Evolutionary conservation across 441 rosid genomes (phyloP), one percentile per base, ranked within the genome.

Genomic region (Populus trichocarpa): DNA sequence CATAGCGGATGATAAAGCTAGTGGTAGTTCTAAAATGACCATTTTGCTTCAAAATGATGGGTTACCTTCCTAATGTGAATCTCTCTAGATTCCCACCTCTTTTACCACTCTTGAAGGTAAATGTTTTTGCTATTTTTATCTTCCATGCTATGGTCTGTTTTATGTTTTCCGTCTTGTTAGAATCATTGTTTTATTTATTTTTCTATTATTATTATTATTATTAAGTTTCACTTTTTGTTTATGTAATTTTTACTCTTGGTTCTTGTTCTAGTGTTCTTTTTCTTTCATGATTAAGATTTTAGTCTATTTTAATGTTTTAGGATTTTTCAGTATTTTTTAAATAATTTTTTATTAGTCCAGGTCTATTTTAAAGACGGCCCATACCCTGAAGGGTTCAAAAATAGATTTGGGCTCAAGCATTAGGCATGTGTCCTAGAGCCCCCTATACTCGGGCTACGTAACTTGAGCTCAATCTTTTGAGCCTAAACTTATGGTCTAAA

Each of bases 81-180:
- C 86, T 76, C 38, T 85, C 36, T 85, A 87, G 92, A 71, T 86
- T 11, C 78, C 90, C 70, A 35, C 77, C 20, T 72, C 89, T 67
- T 79, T 88, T 68, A 36, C 86, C 67, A 10, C 81, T 70, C 36
- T 80, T 70, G 80, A 75, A 8, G 87, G 89, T 90, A 85, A 65
- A 67, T 81, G 13, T 50, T 6, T 67, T 75, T 53, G 14, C 20
- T 22, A 38, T 35, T 61, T 28, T 50, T 11, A 12, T 77, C 25
- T 64, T 50, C 23, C 23, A 32, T 67, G 32, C 66, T 13, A 28
- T 8, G 25, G 28, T 69, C 5, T 74, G 13, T 70, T 66, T 20
- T 13, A 5, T 59, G 40, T 6, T 75, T 13, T 33, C 4, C 35
- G 18, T 69, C 20, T 32, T 57, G 32, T 53, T 12, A n/a, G 14